Conservation (phyloP, 352 stramenopile genomes). For the Phytopythium delawarense region DNA sequence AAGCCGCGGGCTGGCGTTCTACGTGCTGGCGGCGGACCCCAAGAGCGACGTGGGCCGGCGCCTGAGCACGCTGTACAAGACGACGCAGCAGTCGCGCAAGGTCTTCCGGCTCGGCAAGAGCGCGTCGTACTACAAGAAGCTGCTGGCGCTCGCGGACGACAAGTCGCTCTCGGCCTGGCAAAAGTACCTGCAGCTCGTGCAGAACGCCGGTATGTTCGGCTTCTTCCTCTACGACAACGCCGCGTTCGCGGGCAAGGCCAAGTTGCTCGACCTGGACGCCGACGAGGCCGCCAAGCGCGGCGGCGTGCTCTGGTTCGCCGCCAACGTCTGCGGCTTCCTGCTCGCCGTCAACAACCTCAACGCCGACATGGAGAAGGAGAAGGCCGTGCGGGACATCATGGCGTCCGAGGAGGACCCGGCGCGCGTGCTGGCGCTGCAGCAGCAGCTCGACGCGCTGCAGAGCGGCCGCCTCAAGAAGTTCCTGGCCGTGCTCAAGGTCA, state of each 20-base stretch:
- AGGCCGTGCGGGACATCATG: conserved; percentile 68
- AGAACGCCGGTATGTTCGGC: conserved; percentile 79
- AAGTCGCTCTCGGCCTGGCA: conserved; percentile 45
- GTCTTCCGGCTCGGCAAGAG: conserved; percentile 85
- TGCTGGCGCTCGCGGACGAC: conserved; percentile 44
- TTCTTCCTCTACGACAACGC: conserved; percentile 89
- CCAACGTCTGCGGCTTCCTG: conserved; percentile 77
- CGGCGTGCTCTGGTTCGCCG: conserved; percentile 81
- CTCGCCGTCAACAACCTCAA: conserved; percentile 69
- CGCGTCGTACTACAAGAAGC: conserved; percentile 78
- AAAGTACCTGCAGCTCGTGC: conserved; percentile 67
- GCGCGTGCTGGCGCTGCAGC: conserved; percentile 46
- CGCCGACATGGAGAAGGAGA: conserved; percentile 76
- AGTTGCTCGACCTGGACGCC: conserved; percentile 61
- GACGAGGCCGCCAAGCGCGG: conserved; percentile 60
- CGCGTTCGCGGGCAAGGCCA: conserved; percentile 79
- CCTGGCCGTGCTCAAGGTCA: conserved; percentile 75
- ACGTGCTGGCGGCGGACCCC: conserved; percentile 68
- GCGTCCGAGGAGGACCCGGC: conserved; percentile 57
- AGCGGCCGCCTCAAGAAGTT: conserved; percentile 76
- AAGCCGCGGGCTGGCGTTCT: conserved; percentile 74
- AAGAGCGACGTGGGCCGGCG: conserved; percentile 80
- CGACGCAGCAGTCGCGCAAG: conserved; percentile 78
- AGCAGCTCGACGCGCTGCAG: conserved; percentile 57
- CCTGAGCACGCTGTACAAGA: conserved; percentile 74